Percentiles rank a stretch among this genome's conserved stretches.
Conservation (phyloP, 129 eudicot species). For the Tagetes patula region DNA sequence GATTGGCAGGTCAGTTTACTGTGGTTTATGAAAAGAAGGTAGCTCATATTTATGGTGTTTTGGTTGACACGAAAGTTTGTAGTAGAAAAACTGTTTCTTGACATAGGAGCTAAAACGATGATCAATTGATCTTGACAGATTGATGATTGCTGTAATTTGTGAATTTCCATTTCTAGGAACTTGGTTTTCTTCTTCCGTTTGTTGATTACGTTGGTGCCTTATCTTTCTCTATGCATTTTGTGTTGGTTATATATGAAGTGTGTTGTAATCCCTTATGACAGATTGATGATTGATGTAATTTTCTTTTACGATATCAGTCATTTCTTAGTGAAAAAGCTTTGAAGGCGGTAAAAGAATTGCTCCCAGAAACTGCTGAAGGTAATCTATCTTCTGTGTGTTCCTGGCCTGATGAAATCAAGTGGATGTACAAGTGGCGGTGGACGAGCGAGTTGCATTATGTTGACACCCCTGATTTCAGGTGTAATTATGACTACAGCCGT, state of each 20-base stretch:
- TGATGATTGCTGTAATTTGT: not conserved
- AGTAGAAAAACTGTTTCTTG: not conserved
- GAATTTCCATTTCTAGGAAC: not conserved
- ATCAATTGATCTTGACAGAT: not conserved
- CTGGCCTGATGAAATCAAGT: constrained; percentile 76
- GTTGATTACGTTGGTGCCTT: constrained; percentile 1
- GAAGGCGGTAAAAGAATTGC: constrained; percentile 66
- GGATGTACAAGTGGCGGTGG: constrained; percentile 60
- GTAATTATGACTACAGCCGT: constrained; percentile 88
- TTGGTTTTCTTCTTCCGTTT: not conserved
- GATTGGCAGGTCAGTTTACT: not conserved
- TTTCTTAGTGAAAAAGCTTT: constrained; percentile 69
- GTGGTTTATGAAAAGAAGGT: not conserved
- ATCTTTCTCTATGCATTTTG: not conserved
- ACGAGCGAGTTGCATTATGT: constrained; percentile 84
- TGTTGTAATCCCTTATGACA: not conserved
- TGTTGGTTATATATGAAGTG: constrained; percentile 8
- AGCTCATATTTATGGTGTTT: not conserved
- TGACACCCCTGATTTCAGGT: constrained; percentile 97
- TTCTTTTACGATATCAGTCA: constrained; percentile 40
- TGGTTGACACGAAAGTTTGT: not conserved
- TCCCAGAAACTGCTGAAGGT: constrained; percentile 86
- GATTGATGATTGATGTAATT: not conserved
- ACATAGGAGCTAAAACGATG: not conserved
- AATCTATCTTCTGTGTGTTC: constrained; percentile 81